Percentiles rank a stretch among this genome's conserved stretches.
Conservation (phyloP, 495 filamentous ascomycete genomes). For the Penicillium lagena region DNA sequence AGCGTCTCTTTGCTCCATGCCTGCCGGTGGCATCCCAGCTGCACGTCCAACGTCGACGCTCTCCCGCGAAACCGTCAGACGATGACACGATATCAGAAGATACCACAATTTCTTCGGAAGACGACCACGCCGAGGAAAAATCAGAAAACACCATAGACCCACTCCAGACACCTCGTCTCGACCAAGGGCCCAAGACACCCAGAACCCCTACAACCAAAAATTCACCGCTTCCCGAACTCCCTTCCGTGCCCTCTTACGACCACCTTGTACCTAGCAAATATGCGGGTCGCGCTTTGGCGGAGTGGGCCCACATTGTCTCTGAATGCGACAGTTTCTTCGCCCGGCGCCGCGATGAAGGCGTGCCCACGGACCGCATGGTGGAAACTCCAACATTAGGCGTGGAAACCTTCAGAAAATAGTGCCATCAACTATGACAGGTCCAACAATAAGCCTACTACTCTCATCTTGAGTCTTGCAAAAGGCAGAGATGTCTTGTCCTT, state of each 20-base stretch:
- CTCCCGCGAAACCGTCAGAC: constrained; percentile 17
- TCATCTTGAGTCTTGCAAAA: not conserved
- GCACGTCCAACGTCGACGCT: constrained; percentile 33
- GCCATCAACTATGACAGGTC: too few species aligned
- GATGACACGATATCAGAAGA: constrained; percentile 22
- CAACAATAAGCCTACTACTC: not conserved
- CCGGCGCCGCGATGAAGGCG: constrained; percentile 77
- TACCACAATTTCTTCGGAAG: constrained; percentile 7
- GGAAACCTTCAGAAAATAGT: constrained; percentile 66
- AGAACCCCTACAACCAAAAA: constrained; percentile 13
- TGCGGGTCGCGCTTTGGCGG: constrained; percentile 79
- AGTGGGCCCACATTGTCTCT: constrained; percentile 78
- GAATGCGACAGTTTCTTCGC: constrained; percentile 94
- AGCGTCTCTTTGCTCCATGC: constrained; percentile 63
- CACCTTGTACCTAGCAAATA: constrained; percentile 56
- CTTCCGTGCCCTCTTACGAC: constrained; percentile 14
- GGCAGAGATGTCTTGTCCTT: not conserved
- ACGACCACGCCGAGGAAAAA: constrained; percentile 9
- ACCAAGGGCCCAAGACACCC: constrained; percentile 1
- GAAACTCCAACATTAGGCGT: constrained; percentile 86
- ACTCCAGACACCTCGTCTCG: too few species aligned
- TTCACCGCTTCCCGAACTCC: constrained; percentile 16
- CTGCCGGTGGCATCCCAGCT: constrained; percentile 63
- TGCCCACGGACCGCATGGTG: constrained; percentile 64
- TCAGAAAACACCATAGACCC: not conserved